Conservation (phyloP, 2,329 filamentous ascomycete genomes). For the Fusarium sp. region DNA sequence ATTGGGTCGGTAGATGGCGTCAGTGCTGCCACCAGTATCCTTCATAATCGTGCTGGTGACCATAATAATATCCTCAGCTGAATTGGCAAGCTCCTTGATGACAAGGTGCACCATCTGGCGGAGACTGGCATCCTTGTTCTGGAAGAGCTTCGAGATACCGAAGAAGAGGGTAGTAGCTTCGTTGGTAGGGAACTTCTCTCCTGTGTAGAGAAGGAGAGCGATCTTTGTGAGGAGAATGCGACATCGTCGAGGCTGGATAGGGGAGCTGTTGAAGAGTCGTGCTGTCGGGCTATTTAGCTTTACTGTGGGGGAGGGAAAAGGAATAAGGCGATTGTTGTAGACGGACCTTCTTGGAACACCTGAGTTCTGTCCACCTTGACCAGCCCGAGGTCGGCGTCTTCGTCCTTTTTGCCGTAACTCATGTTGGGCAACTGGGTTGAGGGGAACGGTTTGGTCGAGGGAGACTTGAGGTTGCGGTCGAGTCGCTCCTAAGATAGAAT, state of each 20-base stretch:
- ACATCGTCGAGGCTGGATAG: slow-evolving; percentile 97
- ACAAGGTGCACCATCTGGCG: slow-evolving; percentile 99
- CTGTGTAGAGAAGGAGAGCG: slow-evolving; percentile 94
- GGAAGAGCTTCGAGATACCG: slow-evolving; percentile 98
- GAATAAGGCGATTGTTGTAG: slow-evolving; percentile 49
- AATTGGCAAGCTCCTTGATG: slow-evolving; percentile 96
- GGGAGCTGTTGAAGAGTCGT: slow-evolving; percentile 97
- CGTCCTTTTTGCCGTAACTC: slow-evolving; percentile 99
- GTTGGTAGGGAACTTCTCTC: slow-evolving; percentile 96
- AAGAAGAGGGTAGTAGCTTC: slow-evolving; percentile 99
- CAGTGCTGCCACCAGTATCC: slow-evolving; percentile 95
- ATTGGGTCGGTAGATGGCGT: slow-evolving; percentile 94
- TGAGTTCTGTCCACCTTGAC: slow-evolving; percentile 98
- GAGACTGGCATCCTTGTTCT: slow-evolving; percentile 98
- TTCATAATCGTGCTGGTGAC: slow-evolving; percentile 99
- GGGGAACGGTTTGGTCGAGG: slow-evolving; percentile 50
- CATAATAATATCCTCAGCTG: slow-evolving; percentile 99
- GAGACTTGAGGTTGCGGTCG: slow-evolving; percentile 54
- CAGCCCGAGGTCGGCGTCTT: slow-evolving; percentile 93
- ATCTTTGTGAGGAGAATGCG: slow-evolving; percentile 98
- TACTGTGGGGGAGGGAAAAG: slow-evolving; percentile 49
- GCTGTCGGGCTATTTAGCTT: slow-evolving; percentile 70
- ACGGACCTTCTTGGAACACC: slow-evolving; percentile 97
- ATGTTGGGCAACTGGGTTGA: slow-evolving; percentile 70
- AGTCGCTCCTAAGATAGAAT: slow-evolving; percentile 50